Evolutionary conservation across 2,329 filamentous ascomycete species (phyloP).

Genomic region (Xylaria hypoxylon): DNA sequence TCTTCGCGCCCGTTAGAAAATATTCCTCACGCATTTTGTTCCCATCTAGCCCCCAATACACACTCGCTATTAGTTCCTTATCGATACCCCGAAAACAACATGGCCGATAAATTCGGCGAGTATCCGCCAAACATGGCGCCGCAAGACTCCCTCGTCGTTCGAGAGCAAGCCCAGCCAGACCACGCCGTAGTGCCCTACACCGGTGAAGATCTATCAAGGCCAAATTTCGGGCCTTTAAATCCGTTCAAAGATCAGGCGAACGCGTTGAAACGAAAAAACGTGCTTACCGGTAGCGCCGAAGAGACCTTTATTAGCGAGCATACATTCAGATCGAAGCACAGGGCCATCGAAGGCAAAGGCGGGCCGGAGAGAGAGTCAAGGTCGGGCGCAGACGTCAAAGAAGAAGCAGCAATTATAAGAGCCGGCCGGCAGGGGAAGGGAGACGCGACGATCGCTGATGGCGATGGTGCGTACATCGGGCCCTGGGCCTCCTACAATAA

Average conservation of each 20-base stretch:
- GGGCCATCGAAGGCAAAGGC: slow-evolving; percentile 78
- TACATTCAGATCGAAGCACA: slow-evolving; percentile 88
- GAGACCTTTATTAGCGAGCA: slow-evolving; percentile 92
- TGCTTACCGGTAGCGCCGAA: slow-evolving; percentile 86
- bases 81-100: slow-evolving; percentile 49
- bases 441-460: slow-evolving; percentile 84
- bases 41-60: background rate
- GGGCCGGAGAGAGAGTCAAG: slow-evolving; percentile 68
- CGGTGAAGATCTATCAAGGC: slow-evolving; percentile 77
- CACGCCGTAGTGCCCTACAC: slow-evolving; percentile 74
- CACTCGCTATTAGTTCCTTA: background rate
- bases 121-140: slow-evolving; percentile 76
- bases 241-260: slow-evolving; percentile 76
- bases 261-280: slow-evolving; percentile 79
- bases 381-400: slow-evolving; percentile 71
- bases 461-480: slow-evolving; percentile 88
- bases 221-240: slow-evolving; percentile 76
- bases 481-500: slow-evolving; percentile 90
- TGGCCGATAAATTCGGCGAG: slow-evolving; percentile 69
- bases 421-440: slow-evolving; percentile 88
- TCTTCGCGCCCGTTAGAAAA: slow-evolving; percentile 13
- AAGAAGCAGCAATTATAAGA: slow-evolving; percentile 73
- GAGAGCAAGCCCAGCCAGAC: slow-evolving; percentile 65
- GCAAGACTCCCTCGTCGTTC: slow-evolving; percentile 71
- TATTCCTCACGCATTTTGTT: slow-evolving; percentile 6